These are phyloP conservation scores for Cutaneotrichosporon sp. DNA, from an alignment of 1,284 basidiomycete genomes.

Conservation along the genomic window DNA sequence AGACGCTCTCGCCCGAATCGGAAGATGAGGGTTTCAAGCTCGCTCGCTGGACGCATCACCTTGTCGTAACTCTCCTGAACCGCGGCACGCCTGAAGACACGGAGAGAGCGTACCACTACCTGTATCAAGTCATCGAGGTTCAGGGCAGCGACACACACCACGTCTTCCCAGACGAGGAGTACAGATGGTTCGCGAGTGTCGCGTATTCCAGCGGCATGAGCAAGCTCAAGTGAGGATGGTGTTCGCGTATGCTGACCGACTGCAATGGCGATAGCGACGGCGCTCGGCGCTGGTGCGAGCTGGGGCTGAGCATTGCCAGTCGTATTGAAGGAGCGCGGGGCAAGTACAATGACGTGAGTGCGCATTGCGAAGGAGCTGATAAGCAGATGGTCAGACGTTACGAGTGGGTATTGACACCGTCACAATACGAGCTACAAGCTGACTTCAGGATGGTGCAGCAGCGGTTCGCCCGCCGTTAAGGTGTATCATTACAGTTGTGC, in stretches of 20 bases:
- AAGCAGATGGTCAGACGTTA: conserved; percentile 13
- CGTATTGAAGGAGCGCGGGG: not conserved
- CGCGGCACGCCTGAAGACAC: conserved; percentile 11
- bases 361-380: not conserved
- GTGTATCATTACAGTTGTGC: not conserved
- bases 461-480: not conserved
- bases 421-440: not conserved
- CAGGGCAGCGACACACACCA: not conserved
- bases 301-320: conserved; percentile 5
- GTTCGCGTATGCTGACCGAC: not conserved
- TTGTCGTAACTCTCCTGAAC: conserved; percentile 13
- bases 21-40: not conserved
- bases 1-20: not conserved
- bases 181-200: conserved; percentile 6
- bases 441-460: not conserved
- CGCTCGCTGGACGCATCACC: conserved; percentile 16
- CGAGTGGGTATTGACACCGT: conserved; percentile 4
- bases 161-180: conserved; percentile 11
- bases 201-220: conserved; percentile 11
- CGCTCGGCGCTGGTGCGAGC: conserved; percentile 6
- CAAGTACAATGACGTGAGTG: conserved; percentile 6
- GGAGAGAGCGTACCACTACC: not conserved
- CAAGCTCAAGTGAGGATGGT: conserved; percentile 2
- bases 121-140: not conserved
- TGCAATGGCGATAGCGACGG: not conserved